These are phyloP conservation scores for Blastocystis sp. DNA, from an alignment of 352 stramenopile species.

Conservation along the genomic window DNA sequence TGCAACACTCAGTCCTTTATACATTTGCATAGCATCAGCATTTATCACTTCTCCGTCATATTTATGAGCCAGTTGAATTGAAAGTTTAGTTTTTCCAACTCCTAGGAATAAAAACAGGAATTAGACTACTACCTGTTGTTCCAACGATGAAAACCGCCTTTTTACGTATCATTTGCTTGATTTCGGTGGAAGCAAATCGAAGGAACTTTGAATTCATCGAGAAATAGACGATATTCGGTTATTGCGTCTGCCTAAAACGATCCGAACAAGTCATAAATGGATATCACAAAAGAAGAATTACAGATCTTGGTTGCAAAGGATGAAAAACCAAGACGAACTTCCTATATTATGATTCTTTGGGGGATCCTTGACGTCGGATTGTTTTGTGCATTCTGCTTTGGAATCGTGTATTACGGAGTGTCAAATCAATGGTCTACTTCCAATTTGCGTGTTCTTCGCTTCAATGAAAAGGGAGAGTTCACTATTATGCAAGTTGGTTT, in stretches of 20 bases:
- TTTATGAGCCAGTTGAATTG: conserved; percentile 79
- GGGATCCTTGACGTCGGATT: no score
- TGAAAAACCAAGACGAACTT: no score
- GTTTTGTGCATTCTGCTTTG: no score
- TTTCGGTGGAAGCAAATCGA: conserved; percentile 27
- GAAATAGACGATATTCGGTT: not conserved
- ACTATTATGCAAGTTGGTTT: conserved; percentile 43
- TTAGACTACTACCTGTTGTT: conserved; percentile 70
- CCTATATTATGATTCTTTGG: no score
- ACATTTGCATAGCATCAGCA: conserved; percentile 84
- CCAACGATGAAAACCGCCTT: conserved; percentile 80
- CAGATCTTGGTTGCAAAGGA: no score
- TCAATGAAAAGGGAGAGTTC: conserved; percentile 17
- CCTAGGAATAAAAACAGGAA: conserved; percentile 1
- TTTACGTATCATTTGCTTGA: conserved; percentile 66
- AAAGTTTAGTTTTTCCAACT: conserved; percentile 82
- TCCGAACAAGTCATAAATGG: no score
- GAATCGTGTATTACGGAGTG: no score
- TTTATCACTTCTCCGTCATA: conserved; percentile 81
- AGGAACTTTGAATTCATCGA: not conserved
- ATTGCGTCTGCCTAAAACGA: not conserved
- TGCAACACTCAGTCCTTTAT: conserved; percentile 77
- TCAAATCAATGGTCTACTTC: no score
- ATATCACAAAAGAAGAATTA: no score
- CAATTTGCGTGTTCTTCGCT: conserved; percentile 1